These are phyloP conservation scores for Colletotrichum viniferum DNA, from an alignment of 2,329 filamentous ascomycete genomes.

Conservation along the genomic window DNA sequence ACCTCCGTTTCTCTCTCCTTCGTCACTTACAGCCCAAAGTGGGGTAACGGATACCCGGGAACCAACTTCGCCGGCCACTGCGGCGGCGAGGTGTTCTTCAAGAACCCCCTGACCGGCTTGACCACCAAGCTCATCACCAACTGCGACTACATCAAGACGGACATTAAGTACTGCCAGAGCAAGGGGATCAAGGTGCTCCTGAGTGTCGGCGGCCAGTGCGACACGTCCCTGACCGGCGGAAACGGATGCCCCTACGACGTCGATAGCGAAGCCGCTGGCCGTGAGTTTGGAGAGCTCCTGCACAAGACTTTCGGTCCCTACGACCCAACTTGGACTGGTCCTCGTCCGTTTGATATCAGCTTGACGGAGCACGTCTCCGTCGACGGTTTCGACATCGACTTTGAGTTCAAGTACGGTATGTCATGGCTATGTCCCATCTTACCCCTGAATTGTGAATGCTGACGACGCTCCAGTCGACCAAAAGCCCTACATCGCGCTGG, in stretches of 20 bases:
- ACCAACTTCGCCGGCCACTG: slow-evolving; percentile 46
- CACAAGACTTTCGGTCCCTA: slow-evolving; percentile 43
- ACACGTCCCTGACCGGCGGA: slow-evolving; percentile 19
- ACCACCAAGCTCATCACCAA: slow-evolving; percentile 35
- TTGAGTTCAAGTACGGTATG: slow-evolving; percentile 39
- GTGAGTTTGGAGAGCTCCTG: slow-evolving; percentile 41
- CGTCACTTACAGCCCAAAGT: slow-evolving; percentile 41
- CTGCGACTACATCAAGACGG: slow-evolving; percentile 39
- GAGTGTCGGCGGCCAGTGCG: slow-evolving; percentile 40
- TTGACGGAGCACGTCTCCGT: slow-evolving; percentile 30
- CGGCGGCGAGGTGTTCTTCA: slow-evolving; percentile 29
- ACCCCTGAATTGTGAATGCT: background rate
- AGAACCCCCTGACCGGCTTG: slow-evolving; percentile 22
- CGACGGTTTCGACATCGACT: slow-evolving; percentile 49
- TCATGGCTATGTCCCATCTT: background rate
- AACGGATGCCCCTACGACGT: slow-evolving; percentile 37
- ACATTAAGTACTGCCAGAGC: slow-evolving; percentile 45
- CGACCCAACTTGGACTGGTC: slow-evolving; percentile 31
- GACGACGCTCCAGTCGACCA: slow-evolving; percentile 28
- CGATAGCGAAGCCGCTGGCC: slow-evolving; percentile 31
- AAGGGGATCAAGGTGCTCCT: slow-evolving; percentile 48
- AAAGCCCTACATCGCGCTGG: slow-evolving; percentile 41
- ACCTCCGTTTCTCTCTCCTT: slow-evolving; percentile 43
- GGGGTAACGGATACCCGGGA: slow-evolving; percentile 38
- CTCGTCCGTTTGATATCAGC: slow-evolving; percentile 43